Conservation (phyloP, 1,284 basidiomycete genomes). For the Cutaneotrichosporon cutaneum region DNA sequence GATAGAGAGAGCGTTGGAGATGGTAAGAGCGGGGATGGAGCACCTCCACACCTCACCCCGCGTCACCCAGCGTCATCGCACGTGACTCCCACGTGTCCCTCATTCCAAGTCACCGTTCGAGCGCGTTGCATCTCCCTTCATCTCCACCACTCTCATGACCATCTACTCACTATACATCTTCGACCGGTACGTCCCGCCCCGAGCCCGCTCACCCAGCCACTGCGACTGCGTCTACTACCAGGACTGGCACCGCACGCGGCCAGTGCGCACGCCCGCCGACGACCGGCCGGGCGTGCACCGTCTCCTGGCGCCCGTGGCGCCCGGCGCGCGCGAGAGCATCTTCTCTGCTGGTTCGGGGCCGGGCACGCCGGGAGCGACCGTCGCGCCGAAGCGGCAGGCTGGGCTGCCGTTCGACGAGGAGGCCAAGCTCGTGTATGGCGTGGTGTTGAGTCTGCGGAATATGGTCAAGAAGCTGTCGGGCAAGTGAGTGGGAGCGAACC, state of each 20-base stretch:
- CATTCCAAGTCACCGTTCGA: not conserved
- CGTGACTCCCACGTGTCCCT: slow-evolving; percentile 14
- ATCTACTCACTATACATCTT: slow-evolving; percentile 87
- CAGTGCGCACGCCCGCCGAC: slow-evolving; percentile 62
- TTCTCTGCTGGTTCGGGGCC: slow-evolving; percentile 24
- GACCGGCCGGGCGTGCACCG: slow-evolving; percentile 69
- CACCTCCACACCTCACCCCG: not conserved
- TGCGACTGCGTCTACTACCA: slow-evolving; percentile 90
- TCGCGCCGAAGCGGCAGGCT: slow-evolving; percentile 13
- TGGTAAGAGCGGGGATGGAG: not conserved
- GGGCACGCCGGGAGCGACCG: not conserved
- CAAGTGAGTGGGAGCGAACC: slow-evolving; percentile 57
- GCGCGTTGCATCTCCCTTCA: not conserved
- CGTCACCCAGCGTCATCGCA: slow-evolving; percentile 7
- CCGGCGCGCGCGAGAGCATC: slow-evolving; percentile 33
- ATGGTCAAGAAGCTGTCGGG: slow-evolving; percentile 93
- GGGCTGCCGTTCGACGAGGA: slow-evolving; percentile 90
- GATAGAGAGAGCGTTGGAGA: not conserved
- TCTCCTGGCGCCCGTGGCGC: slow-evolving; percentile 54
- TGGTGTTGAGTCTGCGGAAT: slow-evolving; percentile 84
- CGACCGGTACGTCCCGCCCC: slow-evolving; percentile 62
- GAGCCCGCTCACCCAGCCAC: slow-evolving; percentile 60
- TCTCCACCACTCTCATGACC: slow-evolving; percentile 58
- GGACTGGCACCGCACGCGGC: slow-evolving; percentile 80
- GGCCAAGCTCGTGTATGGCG: slow-evolving; percentile 94